Evolutionary conservation across 1,284 basidiomycete species (phyloP), one percentile per base, ranked within the genome.

Genomic region (Moniliophthora roreri): DNA sequence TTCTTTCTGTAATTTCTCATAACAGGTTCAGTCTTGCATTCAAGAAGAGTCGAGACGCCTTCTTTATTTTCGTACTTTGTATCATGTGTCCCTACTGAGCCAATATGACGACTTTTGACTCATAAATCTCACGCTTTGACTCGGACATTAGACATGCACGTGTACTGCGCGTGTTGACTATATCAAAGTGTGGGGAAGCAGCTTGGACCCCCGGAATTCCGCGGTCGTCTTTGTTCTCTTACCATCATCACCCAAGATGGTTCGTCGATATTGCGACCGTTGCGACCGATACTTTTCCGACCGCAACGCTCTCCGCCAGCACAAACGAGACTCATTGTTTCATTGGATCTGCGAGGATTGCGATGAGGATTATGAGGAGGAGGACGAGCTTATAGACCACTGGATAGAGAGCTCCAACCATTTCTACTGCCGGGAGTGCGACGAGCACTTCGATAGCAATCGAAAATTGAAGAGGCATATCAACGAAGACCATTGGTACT

Each of bases 341-440:
- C 71, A 74, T 41, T 46, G 67, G 50, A 51, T 69, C 38, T 78
- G 75, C 59, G 32, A 61, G 15, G 54, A 63, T 10, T 77, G 74
- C 59, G 53, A 66, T 20, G 48, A 53, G 28, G 74, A 76, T 46
- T 78, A 75, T 58, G 0, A 58, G 5, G 62, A 65, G 1, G 60
- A 52, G 47, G 21, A 6, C 4, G 66, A 54, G 1, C 63, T 72
- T 45, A 69, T 67, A 37, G 63, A 75, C 41, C 76, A 79, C 58
- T 76, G 57, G 46, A 66, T 72, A 2, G 68, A 74, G 45, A 74
- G 71, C 50, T 62, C 62, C 3, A 21, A 23, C 1, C 76, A 78
- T 56, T 18, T 59, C 21, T 82, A 73, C 50, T 82, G 80, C 63
- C 69, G 71, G 52, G 38, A 62, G 10, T 84, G 82, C 61, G 47